These are phyloP conservation scores for Sugiyamaella japonica DNA, from an alignment of 1,139 yeast genomes.

Conservation along the genomic window DNA sequence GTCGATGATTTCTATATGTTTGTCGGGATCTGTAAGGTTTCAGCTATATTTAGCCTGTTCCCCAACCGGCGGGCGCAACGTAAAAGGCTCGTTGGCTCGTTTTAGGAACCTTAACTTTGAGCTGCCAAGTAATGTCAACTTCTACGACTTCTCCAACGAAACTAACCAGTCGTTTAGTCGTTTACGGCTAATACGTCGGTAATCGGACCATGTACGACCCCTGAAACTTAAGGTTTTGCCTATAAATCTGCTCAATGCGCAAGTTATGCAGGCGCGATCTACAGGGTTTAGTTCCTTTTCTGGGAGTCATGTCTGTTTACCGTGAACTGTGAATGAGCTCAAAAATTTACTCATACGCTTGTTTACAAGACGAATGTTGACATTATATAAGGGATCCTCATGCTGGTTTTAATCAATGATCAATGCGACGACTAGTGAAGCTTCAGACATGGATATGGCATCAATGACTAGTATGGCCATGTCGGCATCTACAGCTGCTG, in stretches of 20 bases:
- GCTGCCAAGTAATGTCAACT: too few species aligned
- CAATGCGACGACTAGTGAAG: not conserved
- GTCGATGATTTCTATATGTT: not conserved
- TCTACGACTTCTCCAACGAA: too few species aligned
- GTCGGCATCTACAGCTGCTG: not conserved
- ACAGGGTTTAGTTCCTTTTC: not conserved
- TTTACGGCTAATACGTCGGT: not conserved
- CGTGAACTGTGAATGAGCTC: not conserved
- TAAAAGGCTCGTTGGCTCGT: too few species aligned
- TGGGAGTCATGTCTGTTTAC: not conserved
- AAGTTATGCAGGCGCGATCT: slow-evolving; percentile 1
- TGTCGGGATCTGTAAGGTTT: not conserved
- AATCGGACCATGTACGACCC: too few species aligned
- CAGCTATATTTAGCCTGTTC: not conserved
- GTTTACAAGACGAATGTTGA: not conserved
- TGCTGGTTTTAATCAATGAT: not conserved
- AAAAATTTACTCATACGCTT: not conserved
- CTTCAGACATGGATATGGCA: not conserved
- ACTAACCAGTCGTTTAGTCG: too few species aligned
- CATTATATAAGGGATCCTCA: not conserved
- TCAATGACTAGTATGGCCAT: not conserved
- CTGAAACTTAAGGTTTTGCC: not conserved
- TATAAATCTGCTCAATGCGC: slow-evolving; percentile 1
- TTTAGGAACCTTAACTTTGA: too few species aligned
- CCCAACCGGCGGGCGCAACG: too few species aligned